Base-by-base conservation (phyloP, 192 early-diverging fungal genomes). In the Coemansia sp. region DNA sequence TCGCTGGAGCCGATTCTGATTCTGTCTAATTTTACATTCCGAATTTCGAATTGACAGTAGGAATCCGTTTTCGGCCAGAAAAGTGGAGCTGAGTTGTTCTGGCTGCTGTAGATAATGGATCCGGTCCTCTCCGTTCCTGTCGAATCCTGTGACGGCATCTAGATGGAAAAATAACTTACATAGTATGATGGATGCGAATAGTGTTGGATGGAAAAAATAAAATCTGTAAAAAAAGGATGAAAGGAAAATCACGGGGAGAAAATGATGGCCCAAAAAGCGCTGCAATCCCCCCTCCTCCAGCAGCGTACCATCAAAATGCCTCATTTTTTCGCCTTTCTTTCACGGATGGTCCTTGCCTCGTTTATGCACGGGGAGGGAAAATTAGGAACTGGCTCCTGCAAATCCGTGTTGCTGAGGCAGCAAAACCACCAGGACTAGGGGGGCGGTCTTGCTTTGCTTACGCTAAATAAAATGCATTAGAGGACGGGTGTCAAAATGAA, bases 121-220 rank as follows among this genome's bases (percentile, higher is more conserved):
- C 56, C 56, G 56, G 37, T 37, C 50, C 50, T 53, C 32, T 32
- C 32, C 4, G 50, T 17, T 45, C 44, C 44, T 45, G 44, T 5
- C 5, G 50, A 11, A 22, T 10, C 22, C 50, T 12, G 50, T 20
- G 50, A 53, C 22, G 50, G 50, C 19, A 53, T n/a, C n/a, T 53
- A 49, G 32, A 32, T 32, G 32, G 32, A 32, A 12, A 53, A 22
- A 22, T 19, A 53, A 58, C 56, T 58, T 58, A 58, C 56, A 58
- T 53, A 53, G 50, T 58, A 37, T 58, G 56, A 58, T 58, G 56
- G 56, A 58, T 58, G 56, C 56, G 56, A 40, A 40, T n/a, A 58
- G 39, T 40, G 38, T 40, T 58, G 56, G 56, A 58, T 58, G 56
- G 22, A 41, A 58, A 58, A 41, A 40, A 53, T 48, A 48, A 48